A percentile compares a stretch with the other conserved stretches of the same genome.
Evolutionary conservation across 1,284 basidiomycete species (phyloP).

Genomic region (Cronartium quercuum): DNA sequence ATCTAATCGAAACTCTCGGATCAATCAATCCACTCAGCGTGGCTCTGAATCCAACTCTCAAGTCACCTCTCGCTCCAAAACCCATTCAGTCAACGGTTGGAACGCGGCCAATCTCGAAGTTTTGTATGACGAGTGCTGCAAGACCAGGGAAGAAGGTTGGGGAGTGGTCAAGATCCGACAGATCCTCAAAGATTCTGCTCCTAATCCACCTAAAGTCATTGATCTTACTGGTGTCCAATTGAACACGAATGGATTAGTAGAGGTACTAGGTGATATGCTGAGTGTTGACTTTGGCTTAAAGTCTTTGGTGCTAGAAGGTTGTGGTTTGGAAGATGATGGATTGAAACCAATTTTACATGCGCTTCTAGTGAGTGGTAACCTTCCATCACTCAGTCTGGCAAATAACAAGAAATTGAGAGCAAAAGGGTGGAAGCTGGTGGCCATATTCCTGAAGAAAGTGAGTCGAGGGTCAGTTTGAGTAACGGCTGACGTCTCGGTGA

Average conservation of each 20-base stretch:
- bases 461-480: constrained; percentile 40
- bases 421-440: constrained; percentile 71
- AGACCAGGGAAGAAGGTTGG: constrained; percentile 62
- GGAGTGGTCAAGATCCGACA: constrained; percentile 62
- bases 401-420: constrained; percentile 75
- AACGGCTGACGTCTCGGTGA: neutral
- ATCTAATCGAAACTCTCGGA: constrained; percentile 65
- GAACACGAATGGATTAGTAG: constrained; percentile 59
- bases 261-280: constrained; percentile 78
- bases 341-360: constrained; percentile 86
- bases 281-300: constrained; percentile 80
- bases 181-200: constrained; percentile 59
- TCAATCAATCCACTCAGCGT: constrained; percentile 63
- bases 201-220: constrained; percentile 59
- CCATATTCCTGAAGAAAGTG: constrained; percentile 70
- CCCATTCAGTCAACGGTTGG: constrained; percentile 63
- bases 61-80: constrained; percentile 50
- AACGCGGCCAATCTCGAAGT: constrained; percentile 68
- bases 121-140: constrained; percentile 73
- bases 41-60: constrained; percentile 54
- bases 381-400: constrained; percentile 77
- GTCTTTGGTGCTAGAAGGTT: constrained; percentile 72
- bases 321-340: constrained; percentile 71
- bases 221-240: constrained; percentile 73
- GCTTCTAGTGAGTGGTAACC: constrained; percentile 71